Conservation (phyloP, 2,329 filamentous ascomycete genomes). For the Karstenula rhodostoma region DNA sequence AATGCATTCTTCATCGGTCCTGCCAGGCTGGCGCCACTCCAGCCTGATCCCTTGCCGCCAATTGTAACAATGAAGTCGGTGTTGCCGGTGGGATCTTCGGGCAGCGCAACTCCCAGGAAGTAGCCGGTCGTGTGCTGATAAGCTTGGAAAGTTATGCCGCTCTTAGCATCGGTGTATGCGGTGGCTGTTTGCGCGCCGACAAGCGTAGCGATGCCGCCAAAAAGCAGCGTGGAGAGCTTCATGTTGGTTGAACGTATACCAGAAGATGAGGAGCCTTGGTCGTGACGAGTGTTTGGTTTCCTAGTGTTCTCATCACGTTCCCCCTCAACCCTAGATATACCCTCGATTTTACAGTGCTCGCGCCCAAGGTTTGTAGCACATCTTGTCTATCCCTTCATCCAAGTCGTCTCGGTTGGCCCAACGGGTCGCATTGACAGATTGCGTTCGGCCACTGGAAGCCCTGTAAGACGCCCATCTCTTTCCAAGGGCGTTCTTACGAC, state of each 20-base stretch:
- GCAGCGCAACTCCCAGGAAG: constrained; percentile 60
- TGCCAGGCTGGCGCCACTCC: constrained; percentile 59
- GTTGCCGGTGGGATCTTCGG: constrained; percentile 48
- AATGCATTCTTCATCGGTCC: constrained; percentile 59
- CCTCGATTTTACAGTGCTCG: neutral
- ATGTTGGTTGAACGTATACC: constrained; percentile 19
- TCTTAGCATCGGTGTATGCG: constrained; percentile 38
- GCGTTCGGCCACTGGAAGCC: neutral
- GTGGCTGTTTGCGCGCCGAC: constrained; percentile 29
- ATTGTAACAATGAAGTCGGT: constrained; percentile 64
- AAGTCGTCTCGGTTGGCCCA: neutral
- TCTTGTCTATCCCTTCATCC: neutral
- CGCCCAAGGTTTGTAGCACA: neutral
- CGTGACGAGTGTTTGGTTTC: neutral
- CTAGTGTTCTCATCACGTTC: neutral
- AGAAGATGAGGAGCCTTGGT: neutral
- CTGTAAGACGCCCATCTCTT: neutral
- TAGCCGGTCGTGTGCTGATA: constrained; percentile 46
- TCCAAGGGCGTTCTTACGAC: neutral
- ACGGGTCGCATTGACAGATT: neutral
- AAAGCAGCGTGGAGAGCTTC: constrained; percentile 29
- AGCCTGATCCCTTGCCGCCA: constrained; percentile 57
- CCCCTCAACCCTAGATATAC: neutral
- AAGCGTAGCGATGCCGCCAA: constrained; percentile 20
- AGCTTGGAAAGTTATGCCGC: constrained; percentile 37